phyloP scores from a whole-genome alignment of 1,139 yeast genomes.

The Kluyveromyces marxianus region DNA sequence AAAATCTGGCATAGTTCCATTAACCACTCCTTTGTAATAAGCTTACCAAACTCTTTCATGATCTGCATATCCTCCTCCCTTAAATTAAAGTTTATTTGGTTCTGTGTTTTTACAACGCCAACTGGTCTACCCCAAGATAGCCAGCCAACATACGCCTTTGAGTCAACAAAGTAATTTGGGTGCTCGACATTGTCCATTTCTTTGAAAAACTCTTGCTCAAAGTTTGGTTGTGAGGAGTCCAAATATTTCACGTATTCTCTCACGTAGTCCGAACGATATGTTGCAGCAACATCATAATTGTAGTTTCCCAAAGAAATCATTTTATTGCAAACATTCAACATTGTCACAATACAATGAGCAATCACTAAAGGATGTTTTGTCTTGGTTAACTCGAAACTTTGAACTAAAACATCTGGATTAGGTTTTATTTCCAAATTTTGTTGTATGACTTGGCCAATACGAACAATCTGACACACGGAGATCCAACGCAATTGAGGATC shows the following conservation, averaged over 20 bases:
- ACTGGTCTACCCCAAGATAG: constrained; percentile 65
- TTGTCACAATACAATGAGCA: constrained; percentile 55
- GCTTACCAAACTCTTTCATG: constrained; percentile 39
- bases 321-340: constrained; percentile 49
- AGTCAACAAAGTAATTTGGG: constrained; percentile 53
- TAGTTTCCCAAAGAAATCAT: constrained; percentile 46
- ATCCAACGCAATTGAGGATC: constrained; percentile 59
- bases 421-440: constrained; percentile 46
- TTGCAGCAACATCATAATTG: constrained; percentile 43
- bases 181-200: constrained; percentile 47
- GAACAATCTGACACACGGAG: constrained; percentile 46
- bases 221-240: constrained; percentile 37
- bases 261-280: constrained; percentile 38
- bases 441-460: constrained; percentile 49
- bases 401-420: constrained; percentile 37
- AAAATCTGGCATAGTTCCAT: constrained; percentile 44
- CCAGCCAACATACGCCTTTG: constrained; percentile 58
- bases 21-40: constrained; percentile 55
- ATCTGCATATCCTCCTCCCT: constrained; percentile 36
- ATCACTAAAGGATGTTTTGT: constrained; percentile 69
- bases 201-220: constrained; percentile 37
- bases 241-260: constrained; percentile 37
- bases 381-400: constrained; percentile 48
- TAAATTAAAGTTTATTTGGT: constrained; percentile 32
- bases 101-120: constrained; percentile 33